phyloP scores from a whole-genome alignment of 768 basidiomycete genomes.

The Ramaria rubella region DNA sequence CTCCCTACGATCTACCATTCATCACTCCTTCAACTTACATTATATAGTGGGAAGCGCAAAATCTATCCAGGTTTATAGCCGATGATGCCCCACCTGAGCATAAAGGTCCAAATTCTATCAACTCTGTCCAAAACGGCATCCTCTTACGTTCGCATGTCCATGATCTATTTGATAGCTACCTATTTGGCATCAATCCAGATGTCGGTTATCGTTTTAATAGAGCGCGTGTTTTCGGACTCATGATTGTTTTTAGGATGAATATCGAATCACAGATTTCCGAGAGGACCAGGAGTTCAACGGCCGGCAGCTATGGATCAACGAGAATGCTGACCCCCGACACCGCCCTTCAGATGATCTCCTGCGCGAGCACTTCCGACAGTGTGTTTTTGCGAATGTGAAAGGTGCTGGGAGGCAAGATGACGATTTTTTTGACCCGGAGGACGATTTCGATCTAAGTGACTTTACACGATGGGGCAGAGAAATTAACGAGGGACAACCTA shows the following conservation, averaged over 20 bases:
- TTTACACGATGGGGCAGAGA: not conserved
- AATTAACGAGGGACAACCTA: not conserved
- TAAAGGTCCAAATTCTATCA: too few relatives aligned
- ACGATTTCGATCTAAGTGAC: not conserved
- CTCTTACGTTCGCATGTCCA: too few relatives aligned
- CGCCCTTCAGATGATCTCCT: not conserved
- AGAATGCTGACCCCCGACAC: not conserved
- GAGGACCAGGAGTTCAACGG: not conserved
- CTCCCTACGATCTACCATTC: too few relatives aligned
- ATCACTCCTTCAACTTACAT: too few relatives aligned
- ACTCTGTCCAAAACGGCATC: too few relatives aligned
- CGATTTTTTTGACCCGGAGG: not conserved
- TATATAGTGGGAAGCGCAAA: too few relatives aligned
- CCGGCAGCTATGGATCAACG: not conserved
- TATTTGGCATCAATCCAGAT: not conserved
- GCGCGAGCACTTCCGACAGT: not conserved
- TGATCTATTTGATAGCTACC: too few relatives aligned
- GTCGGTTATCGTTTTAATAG: not conserved
- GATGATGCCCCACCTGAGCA: too few relatives aligned
- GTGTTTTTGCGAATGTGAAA: not conserved
- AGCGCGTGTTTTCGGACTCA: not conserved
- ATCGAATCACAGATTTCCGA: not conserved
- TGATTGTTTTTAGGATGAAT: not conserved
- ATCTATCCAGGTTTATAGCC: too few relatives aligned
- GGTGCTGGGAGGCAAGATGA: not conserved